A percentile compares a stretch with the other conserved stretches of the same genome.
Conservation (phyloP, 2,329 filamentous ascomycete species). For the Calycina marina region DNA sequence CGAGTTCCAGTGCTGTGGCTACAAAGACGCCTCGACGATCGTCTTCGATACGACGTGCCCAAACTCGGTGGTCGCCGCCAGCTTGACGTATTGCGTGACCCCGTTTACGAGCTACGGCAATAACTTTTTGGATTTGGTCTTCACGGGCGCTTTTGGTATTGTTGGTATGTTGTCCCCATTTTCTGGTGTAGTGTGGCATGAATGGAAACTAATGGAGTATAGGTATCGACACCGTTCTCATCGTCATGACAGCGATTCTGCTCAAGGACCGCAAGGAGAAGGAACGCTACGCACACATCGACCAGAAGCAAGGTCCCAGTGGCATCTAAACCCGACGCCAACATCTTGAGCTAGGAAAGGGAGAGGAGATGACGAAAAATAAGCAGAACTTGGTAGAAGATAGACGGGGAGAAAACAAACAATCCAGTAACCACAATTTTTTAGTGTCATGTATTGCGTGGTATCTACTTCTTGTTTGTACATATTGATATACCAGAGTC, state of each 20-base stretch:
- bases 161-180: conserved; percentile 35
- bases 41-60: conserved; percentile 58
- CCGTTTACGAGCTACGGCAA: conserved; percentile 57
- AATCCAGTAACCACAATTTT: no score
- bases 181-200: neutral
- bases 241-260: conserved; percentile 60
- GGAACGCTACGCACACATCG: conserved; percentile 65
- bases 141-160: conserved; percentile 67
- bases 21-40: conserved; percentile 55
- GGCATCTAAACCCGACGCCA: conserved; percentile 36
- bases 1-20: conserved; percentile 70
- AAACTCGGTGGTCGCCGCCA: conserved; percentile 54
- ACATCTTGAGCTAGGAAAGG: neutral
- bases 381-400: no score
- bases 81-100: conserved; percentile 54
- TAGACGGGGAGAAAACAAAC: no score
- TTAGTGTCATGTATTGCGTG: no score
- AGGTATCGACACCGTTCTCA: conserved; percentile 30
- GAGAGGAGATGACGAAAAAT: neutral
- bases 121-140: conserved; percentile 58
- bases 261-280: conserved; percentile 70
- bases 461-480: no score
- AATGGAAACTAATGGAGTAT: neutral
- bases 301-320: conserved; percentile 55
- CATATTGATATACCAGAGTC: no score